Evolutionary conservation across 148 eudicot species (phyloP).

Genomic region (Fagopyrum tataricum): DNA sequence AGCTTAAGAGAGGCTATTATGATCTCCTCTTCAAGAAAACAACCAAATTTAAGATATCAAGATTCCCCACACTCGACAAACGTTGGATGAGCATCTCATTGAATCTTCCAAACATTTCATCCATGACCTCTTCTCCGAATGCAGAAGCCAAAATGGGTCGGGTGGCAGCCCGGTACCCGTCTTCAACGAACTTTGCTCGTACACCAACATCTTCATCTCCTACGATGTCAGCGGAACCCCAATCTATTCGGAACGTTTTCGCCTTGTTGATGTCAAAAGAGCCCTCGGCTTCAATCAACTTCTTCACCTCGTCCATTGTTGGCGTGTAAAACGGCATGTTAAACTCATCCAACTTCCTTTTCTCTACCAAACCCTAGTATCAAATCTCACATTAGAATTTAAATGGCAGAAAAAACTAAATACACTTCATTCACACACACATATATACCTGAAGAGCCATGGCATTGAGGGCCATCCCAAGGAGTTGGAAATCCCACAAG

Average conservation of each 20-base stretch:
- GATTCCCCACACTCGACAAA: neutral
- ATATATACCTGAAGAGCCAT: constrained; percentile 28
- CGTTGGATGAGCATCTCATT: neutral
- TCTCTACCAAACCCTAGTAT: neutral
- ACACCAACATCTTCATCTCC: neutral
- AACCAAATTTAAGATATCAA: neutral
- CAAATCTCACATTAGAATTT: no score
- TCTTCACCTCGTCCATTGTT: constrained; percentile 7
- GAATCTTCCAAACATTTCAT: neutral
- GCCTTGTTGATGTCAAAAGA: constrained; percentile 22
- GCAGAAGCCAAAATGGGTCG: constrained; percentile 5
- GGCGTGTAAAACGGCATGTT: constrained; percentile 3
- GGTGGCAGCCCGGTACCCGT: neutral
- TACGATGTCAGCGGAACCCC: constrained; percentile 18
- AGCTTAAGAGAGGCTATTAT: no score
- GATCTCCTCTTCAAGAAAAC: neutral
- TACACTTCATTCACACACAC: no score
- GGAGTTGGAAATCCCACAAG: constrained; percentile 19
- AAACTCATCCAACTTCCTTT: neutral
- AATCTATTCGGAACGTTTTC: constrained; percentile 22
- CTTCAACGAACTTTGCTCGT: neutral
- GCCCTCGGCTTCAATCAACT: constrained; percentile 23
- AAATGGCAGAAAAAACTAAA: no score
- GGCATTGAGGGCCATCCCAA: constrained; percentile 24
- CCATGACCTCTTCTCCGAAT: neutral